phyloP scores from a whole-genome alignment of 176 grass and related monocot species.

The Lolium perenne region DNA sequence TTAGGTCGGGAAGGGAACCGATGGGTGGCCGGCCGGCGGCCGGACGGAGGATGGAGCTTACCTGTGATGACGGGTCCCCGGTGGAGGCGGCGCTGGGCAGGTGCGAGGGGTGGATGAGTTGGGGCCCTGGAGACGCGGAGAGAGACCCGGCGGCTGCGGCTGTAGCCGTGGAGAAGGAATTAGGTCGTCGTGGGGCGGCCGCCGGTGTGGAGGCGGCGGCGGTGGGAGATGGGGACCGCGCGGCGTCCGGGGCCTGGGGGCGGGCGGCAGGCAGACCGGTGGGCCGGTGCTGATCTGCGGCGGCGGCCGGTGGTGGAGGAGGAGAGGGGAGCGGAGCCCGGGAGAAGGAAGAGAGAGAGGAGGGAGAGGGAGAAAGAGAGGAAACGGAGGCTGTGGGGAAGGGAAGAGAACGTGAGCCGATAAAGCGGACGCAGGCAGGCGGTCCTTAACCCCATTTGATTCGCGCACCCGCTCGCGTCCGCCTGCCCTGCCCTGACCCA shows the following conservation, averaged over 20 bases:
- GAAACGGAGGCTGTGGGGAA: conserved; percentile 53
- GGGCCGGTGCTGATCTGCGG: conserved; percentile 36
- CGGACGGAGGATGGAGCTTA: not conserved
- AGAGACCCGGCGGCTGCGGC: not conserved
- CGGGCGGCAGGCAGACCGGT: not conserved
- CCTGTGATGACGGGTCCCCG: conserved; percentile 4
- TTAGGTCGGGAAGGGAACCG: too few relatives aligned
- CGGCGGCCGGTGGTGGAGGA: not conserved
- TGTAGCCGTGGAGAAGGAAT: not conserved
- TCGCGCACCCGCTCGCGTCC: conserved; percentile 49
- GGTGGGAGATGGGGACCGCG: not conserved
- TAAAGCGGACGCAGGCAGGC: conserved; percentile 58
- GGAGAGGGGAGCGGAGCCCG: too few relatives aligned
- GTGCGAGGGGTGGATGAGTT: not conserved
- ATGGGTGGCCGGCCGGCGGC: not conserved
- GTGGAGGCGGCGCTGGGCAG: not conserved
- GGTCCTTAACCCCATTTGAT: conserved; percentile 56
- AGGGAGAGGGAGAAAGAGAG: not conserved
- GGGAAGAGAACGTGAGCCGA: conserved; percentile 54
- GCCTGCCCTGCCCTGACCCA: not conserved
- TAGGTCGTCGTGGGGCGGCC: not conserved
- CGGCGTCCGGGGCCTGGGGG: not conserved
- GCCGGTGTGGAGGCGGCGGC: not conserved
- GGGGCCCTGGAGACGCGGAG: not conserved
- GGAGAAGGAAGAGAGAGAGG: too few relatives aligned